Base-by-base conservation (phyloP, 78 protist species). In the Dictyostelium brefeldianum region DNA sequence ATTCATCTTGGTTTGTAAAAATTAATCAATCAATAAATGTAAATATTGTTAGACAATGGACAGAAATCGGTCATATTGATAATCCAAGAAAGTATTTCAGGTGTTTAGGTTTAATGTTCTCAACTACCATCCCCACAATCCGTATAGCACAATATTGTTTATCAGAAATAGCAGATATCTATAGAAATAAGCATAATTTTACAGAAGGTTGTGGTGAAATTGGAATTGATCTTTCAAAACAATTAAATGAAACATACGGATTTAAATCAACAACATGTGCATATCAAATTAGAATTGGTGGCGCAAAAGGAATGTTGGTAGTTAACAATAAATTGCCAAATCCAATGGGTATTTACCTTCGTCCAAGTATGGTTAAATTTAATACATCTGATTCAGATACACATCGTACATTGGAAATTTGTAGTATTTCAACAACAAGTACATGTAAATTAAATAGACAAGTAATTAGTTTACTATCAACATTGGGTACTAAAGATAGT, bases 221-320 rank as follows among this genome's bases (percentile, higher is more conserved):
- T 78, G 93, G 93, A 3, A 0, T 7, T 1, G 43, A 62, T 11
- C 20, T 51, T 1, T 25, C 78, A 0, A 17, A 46, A 3, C 12
- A 29, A n/a, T 3, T 87, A 8, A 70, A 22, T 65, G 69, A 56
- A 12, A 20, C 5, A 14, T 18, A 12, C 5, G n/a, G 29, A 15
- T 46, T 51, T 25, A 69, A 22, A 54, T 14, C 18, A 15, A 6
- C 18, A 17, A 74, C 91, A 12, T 65, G 80, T 47, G 90, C 95
- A 3, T 69, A 53, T 18, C 95, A 94, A n/a, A 73, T 94, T 22
- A 46, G 96, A 31, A 56, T 87, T 4, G 93, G 89, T 59, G 96
- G 96, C 27, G 18, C 8, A 27, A 94, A 94, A 41, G 96, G 96
- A 18, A 78, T 94, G 15, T 15, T 78, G 41, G 64, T 77, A 0